Evolutionary conservation across 208 protist genomes (phyloP).

Genomic region (Crithidia thermophila): DNA sequence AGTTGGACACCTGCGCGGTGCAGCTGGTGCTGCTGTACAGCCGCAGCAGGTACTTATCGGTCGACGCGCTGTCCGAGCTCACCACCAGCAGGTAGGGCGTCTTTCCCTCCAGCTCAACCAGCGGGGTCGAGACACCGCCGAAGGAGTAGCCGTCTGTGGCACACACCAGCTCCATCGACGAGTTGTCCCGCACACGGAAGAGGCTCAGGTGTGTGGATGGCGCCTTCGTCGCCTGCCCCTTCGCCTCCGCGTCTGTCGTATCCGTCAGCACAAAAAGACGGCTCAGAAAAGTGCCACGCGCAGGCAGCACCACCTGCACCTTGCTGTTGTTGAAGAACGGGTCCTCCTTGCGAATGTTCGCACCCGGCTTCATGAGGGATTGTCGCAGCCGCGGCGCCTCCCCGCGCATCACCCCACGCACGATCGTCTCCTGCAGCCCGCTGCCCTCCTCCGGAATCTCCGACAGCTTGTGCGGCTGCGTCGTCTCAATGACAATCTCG

Average conservation of each 20-base stretch:
- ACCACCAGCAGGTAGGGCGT: conserved; percentile 67
- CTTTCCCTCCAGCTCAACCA: conserved; percentile 49
- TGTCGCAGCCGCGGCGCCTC: conserved; percentile 14
- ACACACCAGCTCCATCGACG: conserved; percentile 62
- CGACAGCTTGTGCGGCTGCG: conserved; percentile 53
- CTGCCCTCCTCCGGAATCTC: conserved; percentile 49
- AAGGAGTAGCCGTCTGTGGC: conserved; percentile 51
- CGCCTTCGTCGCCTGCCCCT: conserved; percentile 19
- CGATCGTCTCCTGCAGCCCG: conserved; percentile 41
- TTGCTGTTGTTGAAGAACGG: conserved; percentile 69
- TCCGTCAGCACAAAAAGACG: conserved; percentile 61
- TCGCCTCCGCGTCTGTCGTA: conserved; percentile 39
- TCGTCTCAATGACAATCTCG: conserved; percentile 68
- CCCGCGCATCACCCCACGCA: conserved; percentile 43
- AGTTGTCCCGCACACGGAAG: conserved; percentile 47
- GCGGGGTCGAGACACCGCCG: conserved; percentile 44
- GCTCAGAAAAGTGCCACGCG: conserved; percentile 39
- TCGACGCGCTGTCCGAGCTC: conserved; percentile 37
- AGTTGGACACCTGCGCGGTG: conserved; percentile 37
- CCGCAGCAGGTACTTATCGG: conserved; percentile 71
- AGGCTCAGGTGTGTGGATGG: conserved; percentile 55
- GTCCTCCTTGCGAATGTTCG: conserved; percentile 41
- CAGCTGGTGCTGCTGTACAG: conserved; percentile 52
- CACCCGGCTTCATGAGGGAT: conserved; percentile 18
- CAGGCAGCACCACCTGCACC: conserved; percentile 36